Base-by-base conservation (phyloP, 768 basidiomycete species). In the Harrya chromipes region DNA sequence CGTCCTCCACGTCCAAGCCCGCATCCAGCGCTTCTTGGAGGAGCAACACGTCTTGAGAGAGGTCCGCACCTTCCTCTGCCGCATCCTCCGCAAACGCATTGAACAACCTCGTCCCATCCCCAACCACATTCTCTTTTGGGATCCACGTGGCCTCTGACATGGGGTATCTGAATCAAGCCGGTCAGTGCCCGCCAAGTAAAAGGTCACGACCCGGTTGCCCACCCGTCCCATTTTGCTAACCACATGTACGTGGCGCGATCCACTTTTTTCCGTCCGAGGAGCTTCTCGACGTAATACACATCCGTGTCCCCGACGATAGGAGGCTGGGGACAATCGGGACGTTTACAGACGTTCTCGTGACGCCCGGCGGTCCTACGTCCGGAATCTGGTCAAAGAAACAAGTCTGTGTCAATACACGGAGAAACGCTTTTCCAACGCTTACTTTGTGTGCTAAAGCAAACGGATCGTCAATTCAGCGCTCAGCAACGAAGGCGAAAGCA, bases 171-270 rank as follows among this genome's bases (percentile, higher is more conserved):
- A 20, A 21, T 23, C 16, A 29, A 26, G 10, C 20, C 0, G 19
- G 5, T 50, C 40, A 38, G 11, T 12, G 2, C 19, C 1, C n/a
- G 24, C 12, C 37, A 7, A 31, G 27, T 1, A 46, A 19, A 13
- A 17, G 12, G 16, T 16, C 4, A 27, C 19, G 35, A 24, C 10
- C n/a, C 17, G 4, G n/a, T 26, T 13, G 6, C 57, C 44, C 19
- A 70, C 68, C 68, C 68, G 0, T 68, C 68, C 67, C 67, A 68
- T 40, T 68, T 68, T 14, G 64, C 67, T 27, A 70, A 44, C 64
- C 64, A 70, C 40, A 54, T 4, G 35, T 51, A 62, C 1, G 49
- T 14, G 21, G 51, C 54, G 6, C 49, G 47, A 2, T 62, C 55
- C 3, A 42, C 14, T 11, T 38, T 50, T 23, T 60, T 58, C 37